Base-by-base conservation (phyloP, 495 filamentous ascomycete species). In the Aspergillus steynii region DNA sequence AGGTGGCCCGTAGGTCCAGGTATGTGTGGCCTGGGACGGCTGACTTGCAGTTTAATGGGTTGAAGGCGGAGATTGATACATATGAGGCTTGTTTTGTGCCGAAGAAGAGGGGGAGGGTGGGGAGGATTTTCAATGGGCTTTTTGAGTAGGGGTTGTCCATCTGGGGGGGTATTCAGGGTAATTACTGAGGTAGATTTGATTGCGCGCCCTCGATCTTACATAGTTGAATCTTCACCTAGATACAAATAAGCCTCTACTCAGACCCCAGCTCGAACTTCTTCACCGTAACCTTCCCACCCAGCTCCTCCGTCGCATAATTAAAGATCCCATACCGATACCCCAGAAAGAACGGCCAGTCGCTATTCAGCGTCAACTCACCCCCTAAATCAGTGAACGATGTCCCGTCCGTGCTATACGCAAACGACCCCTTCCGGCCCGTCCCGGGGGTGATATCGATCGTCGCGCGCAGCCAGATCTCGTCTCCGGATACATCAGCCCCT, bases 21-120 rank as follows among this genome's bases (percentile, higher is more conserved):
- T 73, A 79, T 56, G 68, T 85, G 5, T 50, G 63, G 8, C 68
- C 82, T 2, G 58, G 63, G 1, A 64, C 69, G 26, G 70, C 75
- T 32, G 84, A 88, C 60, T 29, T 75, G 10, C 25, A 60, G 27
- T 45, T 73, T 8, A 60, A 61, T 20, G 60, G 50, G 1, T 32
- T 65, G 57, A 70, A 87, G 53, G 82, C 78, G 4, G 81, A 86
- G 62, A 85, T 91, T 62, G 88, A 88, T 53, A 79, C 84, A 49
- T 91, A 91, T 65, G 82, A 86, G 55, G 10, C 48, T 27, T 27
- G 1, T 26, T 50, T 26, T 50, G 48, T 26, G 20, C 1, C n/a
- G 20, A 25, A 9, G 27, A 50, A 29, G 48, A 50, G 48, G 27
- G 48, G 48, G n/a, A 50, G 27, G 20, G 27, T 50, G 0, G 25